Evolutionary conservation across 768 basidiomycete species (phyloP), one percentile per base, ranked within the genome.

Genomic region (Pisolithus microcarpus): DNA sequence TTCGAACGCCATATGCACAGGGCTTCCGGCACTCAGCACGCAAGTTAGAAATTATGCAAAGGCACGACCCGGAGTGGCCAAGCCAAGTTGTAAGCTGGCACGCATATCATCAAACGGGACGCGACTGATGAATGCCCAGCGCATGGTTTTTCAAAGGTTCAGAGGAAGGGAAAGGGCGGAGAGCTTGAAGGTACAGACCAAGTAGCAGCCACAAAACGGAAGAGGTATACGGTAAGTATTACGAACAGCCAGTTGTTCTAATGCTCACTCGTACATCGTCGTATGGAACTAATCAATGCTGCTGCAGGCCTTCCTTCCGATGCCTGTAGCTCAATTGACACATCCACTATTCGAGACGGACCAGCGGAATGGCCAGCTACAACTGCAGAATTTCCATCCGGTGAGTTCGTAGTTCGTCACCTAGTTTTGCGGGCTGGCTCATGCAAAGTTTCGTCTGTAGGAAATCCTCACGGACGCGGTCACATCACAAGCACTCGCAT

Each of bases 401-500:
- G 78, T 77, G 46, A 58, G 30, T 48, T 13, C n/a, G 23, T 19
- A 7, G 18, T 23, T 34, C 34, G 11, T 34, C 13, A 34, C 2
- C 13, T 11, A 21, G 55, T 53, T 46, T 52, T 19, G 30, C 52
- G 45, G 19, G 31, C 37, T 16, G n/a, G 30, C 34, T 34, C 13
- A 34, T 1, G 34, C 34, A 34, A 34, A 13, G 11, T 16, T 30
- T 18, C 21, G 30, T 3, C 38, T 19, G 10, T 34, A 75, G 69
- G 68, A 73, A 62, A 60, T 58, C 1, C 37, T 71, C 39, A 72
- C 66, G 4, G 48, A 62, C 6, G 60, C 63, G 5, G 67, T 72
- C 42, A 58, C 75, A n/a, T 77, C 76, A 5, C 67, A 73, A 53
- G 73, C 76, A 3, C 66, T 76, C 47, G 68, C 69, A 31, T 82